Conservation (phyloP, 1,284 basidiomycete species). For the Irpex lacteus region DNA sequence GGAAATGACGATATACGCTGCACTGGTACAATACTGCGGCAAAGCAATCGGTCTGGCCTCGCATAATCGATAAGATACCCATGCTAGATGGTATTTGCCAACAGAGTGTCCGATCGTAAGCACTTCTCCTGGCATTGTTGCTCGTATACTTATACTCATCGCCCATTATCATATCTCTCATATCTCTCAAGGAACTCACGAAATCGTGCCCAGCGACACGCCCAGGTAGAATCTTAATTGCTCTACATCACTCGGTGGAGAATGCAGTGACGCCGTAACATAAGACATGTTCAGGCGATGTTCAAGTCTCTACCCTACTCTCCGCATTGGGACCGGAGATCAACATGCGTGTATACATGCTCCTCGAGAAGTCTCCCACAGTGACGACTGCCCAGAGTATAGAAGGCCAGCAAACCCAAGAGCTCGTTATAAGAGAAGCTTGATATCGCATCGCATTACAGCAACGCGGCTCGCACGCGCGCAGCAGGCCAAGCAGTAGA, state of each 20-base stretch:
- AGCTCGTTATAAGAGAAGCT: neutral
- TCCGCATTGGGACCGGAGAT: neutral
- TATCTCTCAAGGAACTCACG: no score
- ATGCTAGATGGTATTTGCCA: neutral
- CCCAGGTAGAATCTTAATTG: neutral
- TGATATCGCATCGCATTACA: neutral
- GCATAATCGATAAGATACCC: neutral
- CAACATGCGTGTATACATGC: neutral
- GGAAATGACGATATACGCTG: neutral
- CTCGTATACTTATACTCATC: no score
- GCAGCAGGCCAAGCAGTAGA: neutral
- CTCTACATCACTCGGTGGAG: neutral
- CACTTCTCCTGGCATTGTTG: neutral
- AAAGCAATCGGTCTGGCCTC: neutral
- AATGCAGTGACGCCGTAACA: neutral
- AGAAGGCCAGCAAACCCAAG: neutral
- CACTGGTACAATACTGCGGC: neutral
- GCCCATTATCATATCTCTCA: no score
- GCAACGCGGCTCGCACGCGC: neutral
- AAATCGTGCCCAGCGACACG: neutral
- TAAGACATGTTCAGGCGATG: neutral
- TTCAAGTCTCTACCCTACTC: neutral
- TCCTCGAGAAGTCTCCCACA: neutral
- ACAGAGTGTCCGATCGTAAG: neutral
- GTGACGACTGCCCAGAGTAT: neutral